Conservation (phyloP, 2,329 filamentous ascomycete genomes). For the Pleurostoma richardsiae region DNA sequence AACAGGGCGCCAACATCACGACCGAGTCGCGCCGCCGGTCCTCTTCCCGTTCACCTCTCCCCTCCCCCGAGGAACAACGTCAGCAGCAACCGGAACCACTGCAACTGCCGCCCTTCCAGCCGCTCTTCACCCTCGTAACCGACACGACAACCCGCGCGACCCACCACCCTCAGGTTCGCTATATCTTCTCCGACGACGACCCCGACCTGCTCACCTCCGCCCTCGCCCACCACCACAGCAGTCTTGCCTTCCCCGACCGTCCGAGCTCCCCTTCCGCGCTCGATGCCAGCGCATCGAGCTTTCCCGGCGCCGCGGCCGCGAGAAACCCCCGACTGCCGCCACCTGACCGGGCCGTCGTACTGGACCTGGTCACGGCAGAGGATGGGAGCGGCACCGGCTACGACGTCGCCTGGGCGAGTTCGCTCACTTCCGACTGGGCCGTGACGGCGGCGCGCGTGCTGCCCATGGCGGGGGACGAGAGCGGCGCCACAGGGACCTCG, state of each 20-base stretch:
- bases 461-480: slow-evolving; percentile 33
- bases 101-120: slow-evolving; percentile 55
- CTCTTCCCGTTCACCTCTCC: background rate
- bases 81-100: slow-evolving; percentile 18
- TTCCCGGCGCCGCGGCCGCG: background rate
- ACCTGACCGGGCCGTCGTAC: slow-evolving; percentile 42
- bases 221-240: slow-evolving; percentile 38
- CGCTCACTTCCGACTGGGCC: slow-evolving; percentile 70
- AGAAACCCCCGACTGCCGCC: slow-evolving; percentile 8
- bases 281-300: slow-evolving; percentile 15
- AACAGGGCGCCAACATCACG: background rate
- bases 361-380: slow-evolving; percentile 44
- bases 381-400: slow-evolving; percentile 31
- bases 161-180: slow-evolving; percentile 81
- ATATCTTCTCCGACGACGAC: slow-evolving; percentile 92
- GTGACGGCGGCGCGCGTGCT: slow-evolving; percentile 41
- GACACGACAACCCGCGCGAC: slow-evolving; percentile 69
- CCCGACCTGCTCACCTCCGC: slow-evolving; percentile 68
- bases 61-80: slow-evolving; percentile 6
- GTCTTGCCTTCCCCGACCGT: slow-evolving; percentile 17
- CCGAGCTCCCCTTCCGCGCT: slow-evolving; percentile 20
- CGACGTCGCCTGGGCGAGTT: slow-evolving; percentile 63
- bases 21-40: background rate
- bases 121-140: slow-evolving; percentile 81
- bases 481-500: slow-evolving; percentile 11